Evolutionary conservation across 78 protist species (phyloP), one percentile per base, ranked within the genome.

Genomic region (Isochrysis galbana): DNA sequence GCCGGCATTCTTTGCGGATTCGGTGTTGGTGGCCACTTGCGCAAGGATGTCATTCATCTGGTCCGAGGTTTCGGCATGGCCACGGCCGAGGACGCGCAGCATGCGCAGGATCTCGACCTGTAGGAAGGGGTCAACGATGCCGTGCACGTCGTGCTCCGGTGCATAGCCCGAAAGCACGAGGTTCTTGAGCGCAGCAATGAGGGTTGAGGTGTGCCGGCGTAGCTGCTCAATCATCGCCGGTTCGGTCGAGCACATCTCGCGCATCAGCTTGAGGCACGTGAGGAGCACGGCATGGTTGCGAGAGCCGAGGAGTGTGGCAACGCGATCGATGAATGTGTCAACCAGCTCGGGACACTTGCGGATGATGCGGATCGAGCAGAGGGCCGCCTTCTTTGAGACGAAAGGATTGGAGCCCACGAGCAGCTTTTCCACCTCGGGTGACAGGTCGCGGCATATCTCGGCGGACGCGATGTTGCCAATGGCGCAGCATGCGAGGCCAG

Each of bases 41-140:
- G 99, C 99, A 42, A 99, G 95, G 77, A 98, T 94, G 89, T 99
- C 99, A 94, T 91, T 96, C 99, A 99, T 98, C 41, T 83, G 70
- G 29, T 98, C 99, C 42, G 91, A 42, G 51, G 97, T 38, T 38
- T 94, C 96, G 26, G 94, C 44, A 91, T 95, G 95, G 87, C 90
- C 94, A 38, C 25, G 0, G 38, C 98, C 99, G 2, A 98, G 93
- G 23, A 97, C 51, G 42, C 98, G 95, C 32, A 99, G 91, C 72
- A 97, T 90, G 44, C 92, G 95, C 47, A 99, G 90, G 42, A 98
- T 54, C 82, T 95, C 93, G 72, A 98, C 97, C 91, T 99, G 99
- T 29, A 99, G 95, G 96, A 98, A 99, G 39, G 99, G 99, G 83
- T 99, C 99, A 4, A 98, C 94, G 55, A 99, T 90, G 34, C 99